phyloP scores from a whole-genome alignment of 1,284 basidiomycete species.

The Malassezia sympodialis region DNA sequence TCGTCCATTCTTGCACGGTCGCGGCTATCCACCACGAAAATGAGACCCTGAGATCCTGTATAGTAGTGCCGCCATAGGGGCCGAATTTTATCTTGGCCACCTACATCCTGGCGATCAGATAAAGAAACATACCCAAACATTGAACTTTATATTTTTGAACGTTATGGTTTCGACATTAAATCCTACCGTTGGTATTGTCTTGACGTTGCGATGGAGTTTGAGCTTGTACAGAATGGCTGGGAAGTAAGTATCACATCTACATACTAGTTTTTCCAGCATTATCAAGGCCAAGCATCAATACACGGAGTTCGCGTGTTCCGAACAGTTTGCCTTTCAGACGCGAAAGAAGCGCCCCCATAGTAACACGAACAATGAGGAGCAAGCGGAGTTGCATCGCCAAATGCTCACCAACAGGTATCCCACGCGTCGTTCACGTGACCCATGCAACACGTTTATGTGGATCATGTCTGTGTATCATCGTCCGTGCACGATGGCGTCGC shows the following conservation, averaged over 20 bases:
- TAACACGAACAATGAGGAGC: background rate
- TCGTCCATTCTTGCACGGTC: constrained; percentile 93
- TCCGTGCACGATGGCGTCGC: constrained; percentile 2
- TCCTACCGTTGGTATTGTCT: constrained; percentile 90
- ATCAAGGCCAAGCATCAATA: constrained; percentile 75
- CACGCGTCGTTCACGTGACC: constrained; percentile 2
- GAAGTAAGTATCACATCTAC: constrained; percentile 16
- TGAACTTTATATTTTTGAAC: constrained; percentile 51
- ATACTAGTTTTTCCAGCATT: constrained; percentile 61
- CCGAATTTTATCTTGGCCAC: constrained; percentile 52
- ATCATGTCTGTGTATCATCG: background rate
- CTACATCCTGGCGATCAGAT: constrained; percentile 46
- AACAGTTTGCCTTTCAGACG: constrained; percentile 74
- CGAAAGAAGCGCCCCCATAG: constrained; percentile 52
- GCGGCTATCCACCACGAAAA: constrained; percentile 62
- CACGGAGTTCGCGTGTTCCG: constrained; percentile 98
- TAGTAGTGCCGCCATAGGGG: constrained; percentile 87
- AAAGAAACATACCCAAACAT: constrained; percentile 26
- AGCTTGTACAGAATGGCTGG: constrained; percentile 94
- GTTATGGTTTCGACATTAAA: constrained; percentile 52
- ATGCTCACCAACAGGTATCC: background rate
- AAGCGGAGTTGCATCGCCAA: background rate
- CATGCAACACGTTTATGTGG: background rate
- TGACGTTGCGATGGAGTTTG: constrained; percentile 98
- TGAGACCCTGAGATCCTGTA: constrained; percentile 56